Evolutionary conservation across 2,329 filamentous ascomycete species (phyloP), one percentile per base, ranked within the genome.

Genomic region (Hypoxylon sp.): DNA sequence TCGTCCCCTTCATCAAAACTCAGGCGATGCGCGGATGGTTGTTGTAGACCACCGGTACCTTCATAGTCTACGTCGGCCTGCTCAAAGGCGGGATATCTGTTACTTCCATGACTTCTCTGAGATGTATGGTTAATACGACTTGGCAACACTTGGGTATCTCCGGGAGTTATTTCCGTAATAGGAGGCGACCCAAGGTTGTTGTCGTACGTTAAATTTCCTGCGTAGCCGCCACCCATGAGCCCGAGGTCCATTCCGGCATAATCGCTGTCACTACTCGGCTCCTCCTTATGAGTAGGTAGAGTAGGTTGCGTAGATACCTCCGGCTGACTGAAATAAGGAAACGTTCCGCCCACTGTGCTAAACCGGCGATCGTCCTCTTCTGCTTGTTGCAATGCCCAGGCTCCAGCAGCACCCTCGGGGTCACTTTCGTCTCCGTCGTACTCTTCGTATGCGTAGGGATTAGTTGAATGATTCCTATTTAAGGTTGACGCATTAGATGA

Each of bases 1-100:
- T 98, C 96, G 72, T 98, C 96, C 1, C 93, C 95, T 77, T 97
- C 93, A 73, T 98, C 95, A 74, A 96, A 98, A 80, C 94, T 98
- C 74, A 94, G 84, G 66, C 93, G 88, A 71, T 94, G 87, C 5
- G 84, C 85, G 53, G 85, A 89, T 1, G 94, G 94, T 63, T 92
- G 88, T 68, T 94, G 90, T 28, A 98, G 81, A 1, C 96, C 96
- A 43, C 95, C 96, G n/a, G 94, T 98, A 6, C 93, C 94, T 53
- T 89, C 92, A 50, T 93, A 94, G 79, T 98, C 95, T 55, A 97
- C 91, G 59, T 92, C 87, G 5, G 91, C 93, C 60, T 89, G 85
- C 13, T 82, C 76, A 70, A 86, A 86, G 5, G 82, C 81, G 0
- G 83, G 77, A 59, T 80, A 82, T 13, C 80, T 77, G 59, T 77